Conservation (phyloP, 2,329 filamentous ascomycete genomes). For the Curvularia eragrostidis region DNA sequence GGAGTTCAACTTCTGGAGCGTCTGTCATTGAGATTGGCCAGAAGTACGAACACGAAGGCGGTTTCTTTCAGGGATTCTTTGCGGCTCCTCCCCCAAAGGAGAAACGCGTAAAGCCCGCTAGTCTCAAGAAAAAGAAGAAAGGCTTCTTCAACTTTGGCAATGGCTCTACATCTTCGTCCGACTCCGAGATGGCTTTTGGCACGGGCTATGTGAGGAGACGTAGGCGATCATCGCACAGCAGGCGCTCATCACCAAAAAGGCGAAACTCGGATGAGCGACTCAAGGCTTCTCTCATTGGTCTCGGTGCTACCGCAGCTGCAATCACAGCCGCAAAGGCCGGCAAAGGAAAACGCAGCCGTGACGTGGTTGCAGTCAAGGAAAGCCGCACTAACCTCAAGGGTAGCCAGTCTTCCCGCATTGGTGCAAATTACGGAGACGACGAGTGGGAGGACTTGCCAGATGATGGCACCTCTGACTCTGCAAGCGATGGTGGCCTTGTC, state of each 20-base stretch:
- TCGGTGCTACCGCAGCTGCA: constrained; percentile 58
- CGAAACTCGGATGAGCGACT: constrained; percentile 55
- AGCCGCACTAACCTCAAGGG: constrained; percentile 32
- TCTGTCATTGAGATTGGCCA: constrained; percentile 72
- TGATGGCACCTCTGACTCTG: constrained; percentile 50
- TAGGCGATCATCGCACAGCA: constrained; percentile 24
- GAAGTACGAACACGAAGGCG: constrained; percentile 55
- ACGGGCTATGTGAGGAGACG: constrained; percentile 40
- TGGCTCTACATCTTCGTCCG: constrained; percentile 54
- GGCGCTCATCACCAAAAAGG: constrained; percentile 35
- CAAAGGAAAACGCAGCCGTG: constrained; percentile 36
- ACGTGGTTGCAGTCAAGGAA: constrained; percentile 47
- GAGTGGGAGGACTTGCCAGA: constrained; percentile 53
- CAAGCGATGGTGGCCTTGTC: constrained; percentile 64
- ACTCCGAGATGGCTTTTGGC: constrained; percentile 57
- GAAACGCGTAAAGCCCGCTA: constrained; percentile 34
- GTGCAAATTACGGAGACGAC: constrained; percentile 54
- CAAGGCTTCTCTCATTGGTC: constrained; percentile 54
- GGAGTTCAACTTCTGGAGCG: constrained; percentile 54
- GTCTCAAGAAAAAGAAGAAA: constrained; percentile 50
- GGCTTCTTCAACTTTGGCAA: constrained; percentile 60
- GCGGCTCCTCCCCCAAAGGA: constrained; percentile 58
- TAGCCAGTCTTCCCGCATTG: constrained; percentile 32
- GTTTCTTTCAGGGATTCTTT: constrained; percentile 62
- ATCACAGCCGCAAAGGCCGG: constrained; percentile 53